These are phyloP conservation scores for Botrytis fragariae DNA, from an alignment of 2,329 filamentous ascomycete genomes.

Conservation along the genomic window DNA sequence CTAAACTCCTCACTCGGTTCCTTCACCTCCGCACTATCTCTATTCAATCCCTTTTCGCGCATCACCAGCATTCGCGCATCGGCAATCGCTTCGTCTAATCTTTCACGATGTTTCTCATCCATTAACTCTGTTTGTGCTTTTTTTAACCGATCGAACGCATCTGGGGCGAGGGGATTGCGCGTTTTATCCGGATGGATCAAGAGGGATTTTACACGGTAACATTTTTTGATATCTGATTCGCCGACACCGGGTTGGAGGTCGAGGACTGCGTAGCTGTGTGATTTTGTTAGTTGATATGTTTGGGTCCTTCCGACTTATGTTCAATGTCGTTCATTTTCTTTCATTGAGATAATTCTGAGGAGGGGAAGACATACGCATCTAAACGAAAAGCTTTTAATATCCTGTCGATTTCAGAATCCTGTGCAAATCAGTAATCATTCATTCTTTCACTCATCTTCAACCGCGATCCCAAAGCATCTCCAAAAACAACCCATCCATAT, in stretches of 20 bases:
- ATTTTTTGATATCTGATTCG: constrained; percentile 91
- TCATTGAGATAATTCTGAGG: background rate
- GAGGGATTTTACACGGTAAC: constrained; percentile 96
- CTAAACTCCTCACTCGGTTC: constrained; percentile 69
- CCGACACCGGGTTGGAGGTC: constrained; percentile 93
- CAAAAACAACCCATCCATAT: background rate
- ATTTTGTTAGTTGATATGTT: constrained; percentile 17
- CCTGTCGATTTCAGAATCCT: constrained; percentile 94
- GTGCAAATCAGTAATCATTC: constrained; percentile 20
- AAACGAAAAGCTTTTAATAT: constrained; percentile 88
- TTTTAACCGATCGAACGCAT: constrained; percentile 94
- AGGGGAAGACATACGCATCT: constrained; percentile 52
- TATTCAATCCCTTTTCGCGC: constrained; percentile 85
- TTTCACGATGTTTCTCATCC: constrained; percentile 86
- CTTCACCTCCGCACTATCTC: constrained; percentile 83
- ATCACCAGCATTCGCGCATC: constrained; percentile 95
- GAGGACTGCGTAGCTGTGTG: constrained; percentile 77
- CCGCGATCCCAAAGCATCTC: background rate
- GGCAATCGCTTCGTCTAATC: constrained; percentile 90
- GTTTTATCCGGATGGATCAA: constrained; percentile 99
- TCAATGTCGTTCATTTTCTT: background rate
- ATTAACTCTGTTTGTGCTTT: constrained; percentile 89
- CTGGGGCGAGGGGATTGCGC: constrained; percentile 81
- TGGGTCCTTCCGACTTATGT: background rate
- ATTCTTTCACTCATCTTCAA: background rate